Evolutionary conservation across 805 yeast species (phyloP).

Genomic region (Kodamaea leandrae): DNA sequence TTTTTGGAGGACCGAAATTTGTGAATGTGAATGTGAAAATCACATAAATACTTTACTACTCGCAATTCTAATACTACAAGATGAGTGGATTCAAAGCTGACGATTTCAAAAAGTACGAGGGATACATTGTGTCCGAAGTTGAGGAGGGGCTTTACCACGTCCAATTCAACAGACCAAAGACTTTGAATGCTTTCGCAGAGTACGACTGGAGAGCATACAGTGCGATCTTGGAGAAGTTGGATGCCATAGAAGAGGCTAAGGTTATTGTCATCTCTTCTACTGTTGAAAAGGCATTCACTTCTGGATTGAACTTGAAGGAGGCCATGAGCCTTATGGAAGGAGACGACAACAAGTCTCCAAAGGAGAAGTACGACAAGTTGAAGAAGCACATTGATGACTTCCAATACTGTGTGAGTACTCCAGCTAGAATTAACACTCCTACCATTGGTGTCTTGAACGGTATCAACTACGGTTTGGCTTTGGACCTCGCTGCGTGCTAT

Average conservation of each 20-base stretch:
- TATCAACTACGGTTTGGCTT: conserved; percentile 58
- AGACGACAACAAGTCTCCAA: conserved; percentile 13
- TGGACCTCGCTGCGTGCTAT: conserved; percentile 61
- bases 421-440: conserved; percentile 51
- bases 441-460: conserved; percentile 71
- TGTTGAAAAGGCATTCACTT: conserved; percentile 52
- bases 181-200: conserved; percentile 56
- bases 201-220: conserved; percentile 58
- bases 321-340: conserved; percentile 16
- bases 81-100: conserved; percentile 11
- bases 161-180: conserved; percentile 58
- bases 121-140: conserved; percentile 40
- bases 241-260: conserved; percentile 43
- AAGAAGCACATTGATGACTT: conserved; percentile 49
- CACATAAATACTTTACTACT: neutral
- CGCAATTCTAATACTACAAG: neutral
- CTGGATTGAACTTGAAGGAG: conserved; percentile 62
- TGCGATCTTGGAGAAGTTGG: conserved; percentile 45
- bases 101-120: conserved; percentile 21
- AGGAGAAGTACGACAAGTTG: conserved; percentile 22
- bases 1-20: neutral
- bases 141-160: conserved; percentile 53
- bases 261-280: conserved; percentile 57
- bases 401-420: conserved; percentile 54
- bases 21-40: neutral